Evolutionary conservation across 371 early-diverging fungal genomes (phyloP), one percentile per base, ranked within the genome.

Genomic region (Mycotypha africana): DNA sequence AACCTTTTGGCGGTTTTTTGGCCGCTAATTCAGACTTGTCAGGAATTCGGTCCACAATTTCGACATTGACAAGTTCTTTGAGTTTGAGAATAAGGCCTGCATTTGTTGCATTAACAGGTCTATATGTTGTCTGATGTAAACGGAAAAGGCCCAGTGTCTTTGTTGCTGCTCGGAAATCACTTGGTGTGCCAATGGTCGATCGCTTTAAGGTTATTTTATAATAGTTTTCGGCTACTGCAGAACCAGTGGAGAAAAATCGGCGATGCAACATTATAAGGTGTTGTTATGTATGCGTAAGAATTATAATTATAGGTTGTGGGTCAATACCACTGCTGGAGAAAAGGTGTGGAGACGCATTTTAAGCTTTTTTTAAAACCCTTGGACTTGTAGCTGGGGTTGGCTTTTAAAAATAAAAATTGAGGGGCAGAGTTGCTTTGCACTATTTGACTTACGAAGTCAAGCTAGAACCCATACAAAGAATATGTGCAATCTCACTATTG

Each of bases 81-180:
- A 91, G 56, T 65, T 84, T 88, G 37, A 91, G 65, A 51, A 91
- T 84, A 54, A 77, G 73, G 51, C 91, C 91, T 22, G 87, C 90
- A 22, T 80, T 69, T 20, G 66, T 65, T 32, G 84, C 58, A 37
- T 70, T 74, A 45, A 77, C 76, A 35, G 81, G 77, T 39, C 77
- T 78, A 51, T 78, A 84, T 34, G 76, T 69, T 1, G 81, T 67
- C 53, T 79, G 76, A 17, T 79, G 72, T 38, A 79, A 65, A 31
- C 69, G 65, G 36, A 68, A 60, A n/a, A 81, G 60, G 17, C 82
- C 79, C 4, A 81, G 65, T 1, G 79, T 76, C 43, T 70, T 62
- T n/a, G 79, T 67, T 21, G 79, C 75, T 42, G 65, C 72, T 55
- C 70, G 67, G 53, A 73, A 42, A 42, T 70, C 65, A 64, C 74